Conservation (phyloP, 805 yeast genomes). For the Candida pseudofarinosa region DNA sequence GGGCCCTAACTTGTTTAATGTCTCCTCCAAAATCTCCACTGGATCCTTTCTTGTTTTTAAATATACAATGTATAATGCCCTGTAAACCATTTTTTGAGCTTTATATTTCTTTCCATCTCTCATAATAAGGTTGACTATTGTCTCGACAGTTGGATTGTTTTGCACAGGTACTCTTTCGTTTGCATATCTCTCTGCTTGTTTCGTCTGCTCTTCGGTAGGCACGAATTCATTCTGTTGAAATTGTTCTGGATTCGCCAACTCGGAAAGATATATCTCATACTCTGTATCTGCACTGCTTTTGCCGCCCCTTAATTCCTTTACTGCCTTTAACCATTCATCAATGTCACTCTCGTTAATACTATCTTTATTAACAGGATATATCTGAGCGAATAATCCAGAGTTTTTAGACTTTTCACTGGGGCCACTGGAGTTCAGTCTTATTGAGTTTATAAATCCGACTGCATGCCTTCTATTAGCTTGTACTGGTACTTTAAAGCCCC, state of each 20-base stretch:
- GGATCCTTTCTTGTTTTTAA: conserved; percentile 77
- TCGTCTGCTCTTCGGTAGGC: conserved; percentile 64
- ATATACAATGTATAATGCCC: conserved; percentile 77
- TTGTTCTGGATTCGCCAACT: conserved; percentile 35
- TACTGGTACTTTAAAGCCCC: background rate
- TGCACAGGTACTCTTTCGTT: conserved; percentile 55
- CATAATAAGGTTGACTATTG: conserved; percentile 86
- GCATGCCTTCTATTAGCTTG: conserved; percentile 2
- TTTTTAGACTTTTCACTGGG: background rate
- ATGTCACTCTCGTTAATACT: conserved; percentile 35
- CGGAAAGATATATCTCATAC: conserved; percentile 36
- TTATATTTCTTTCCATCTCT: conserved; percentile 81
- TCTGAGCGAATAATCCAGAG: conserved; percentile 27
- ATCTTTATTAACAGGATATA: conserved; percentile 36
- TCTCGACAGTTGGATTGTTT: conserved; percentile 67
- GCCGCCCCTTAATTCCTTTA: conserved; percentile 34
- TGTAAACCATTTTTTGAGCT: conserved; percentile 68
- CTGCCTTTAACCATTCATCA: conserved; percentile 46
- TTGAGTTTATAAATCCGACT: conserved; percentile 10
- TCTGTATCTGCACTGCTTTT: conserved; percentile 28
- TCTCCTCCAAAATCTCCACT: conserved; percentile 64
- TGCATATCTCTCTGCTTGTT: conserved; percentile 48
- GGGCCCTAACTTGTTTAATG: conserved; percentile 82
- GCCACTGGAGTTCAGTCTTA: background rate
- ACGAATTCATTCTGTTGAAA: conserved; percentile 38